Evolutionary conservation across 768 basidiomycete genomes (phyloP).

Genomic region (Floccularia luteovirens): DNA sequence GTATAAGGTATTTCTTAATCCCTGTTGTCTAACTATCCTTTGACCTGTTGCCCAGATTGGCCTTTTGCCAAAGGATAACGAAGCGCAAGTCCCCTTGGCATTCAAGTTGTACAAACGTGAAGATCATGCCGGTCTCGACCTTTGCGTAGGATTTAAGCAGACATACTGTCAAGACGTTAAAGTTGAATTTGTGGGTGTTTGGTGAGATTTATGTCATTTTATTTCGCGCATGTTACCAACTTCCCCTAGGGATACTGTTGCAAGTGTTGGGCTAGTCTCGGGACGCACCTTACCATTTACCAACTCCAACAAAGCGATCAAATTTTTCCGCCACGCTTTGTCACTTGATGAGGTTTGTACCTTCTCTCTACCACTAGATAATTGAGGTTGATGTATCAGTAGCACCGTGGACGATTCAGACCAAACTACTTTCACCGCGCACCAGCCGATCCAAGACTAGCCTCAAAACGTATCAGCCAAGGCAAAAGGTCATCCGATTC

Average conservation of each 20-base stretch:
- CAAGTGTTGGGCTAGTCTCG: conserved; percentile 64
- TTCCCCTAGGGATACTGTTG: conserved; percentile 65
- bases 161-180: conserved; percentile 62
- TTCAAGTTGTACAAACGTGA: conserved; percentile 61
- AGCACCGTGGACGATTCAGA: conserved; percentile 62
- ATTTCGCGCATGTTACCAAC: neutral
- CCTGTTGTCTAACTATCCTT: conserved; percentile 1
- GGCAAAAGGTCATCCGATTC: neutral
- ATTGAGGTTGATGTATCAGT: neutral
- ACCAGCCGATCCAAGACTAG: conserved; percentile 15
- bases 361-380: neutral
- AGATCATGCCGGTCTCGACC: conserved; percentile 30
- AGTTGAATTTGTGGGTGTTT: conserved; percentile 78
- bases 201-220: conserved; percentile 30
- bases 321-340: conserved; percentile 70
- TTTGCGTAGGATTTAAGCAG: conserved; percentile 63
- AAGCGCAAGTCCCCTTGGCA: conserved; percentile 65
- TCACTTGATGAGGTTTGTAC: conserved; percentile 64
- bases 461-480: conserved; percentile 15
- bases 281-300: conserved; percentile 61
- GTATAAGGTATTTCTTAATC: conserved; percentile 39
- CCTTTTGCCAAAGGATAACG: conserved; percentile 58
- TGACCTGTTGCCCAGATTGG: conserved; percentile 42
- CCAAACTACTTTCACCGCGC: conserved; percentile 56
- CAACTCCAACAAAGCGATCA: conserved; percentile 51